Evolutionary conservation across 2,329 filamentous ascomycete species (phyloP).

Genomic region (Pseudogymnoascus sp.): DNA sequence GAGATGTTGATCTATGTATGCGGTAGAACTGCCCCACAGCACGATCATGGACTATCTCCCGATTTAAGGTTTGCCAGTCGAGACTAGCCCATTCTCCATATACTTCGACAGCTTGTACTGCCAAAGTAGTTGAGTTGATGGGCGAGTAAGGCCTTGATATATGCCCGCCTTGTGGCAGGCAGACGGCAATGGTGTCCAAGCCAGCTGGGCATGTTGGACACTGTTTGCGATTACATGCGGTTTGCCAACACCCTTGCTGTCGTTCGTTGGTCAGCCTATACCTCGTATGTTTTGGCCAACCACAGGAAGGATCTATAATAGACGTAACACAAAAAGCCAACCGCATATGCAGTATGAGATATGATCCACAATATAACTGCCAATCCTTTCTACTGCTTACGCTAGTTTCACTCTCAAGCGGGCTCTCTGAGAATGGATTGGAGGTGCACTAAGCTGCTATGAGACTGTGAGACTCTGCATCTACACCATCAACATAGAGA

Average conservation of each 20-base stretch:
- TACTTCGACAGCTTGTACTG: not conserved
- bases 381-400: no score
- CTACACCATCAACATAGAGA: no score
- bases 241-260: slow-evolving; percentile 3
- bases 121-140: not conserved
- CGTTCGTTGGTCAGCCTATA: not conserved
- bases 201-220: slow-evolving; percentile 10
- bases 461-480: no score
- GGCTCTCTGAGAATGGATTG: no score
- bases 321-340: no score
- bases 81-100: not conserved
- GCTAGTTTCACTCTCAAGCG: no score
- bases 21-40: not conserved
- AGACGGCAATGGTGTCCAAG: slow-evolving; percentile 3
- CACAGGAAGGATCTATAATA: no score
- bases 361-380: no score
- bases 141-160: not conserved
- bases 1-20: not conserved
- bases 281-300: no score
- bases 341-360: no score
- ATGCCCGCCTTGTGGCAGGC: not conserved
- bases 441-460: no score
- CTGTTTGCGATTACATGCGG: slow-evolving; percentile 6
- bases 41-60: not conserved
- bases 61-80: not conserved